Conservation (phyloP, 257 asterid species). For the Misopates orontium region DNA sequence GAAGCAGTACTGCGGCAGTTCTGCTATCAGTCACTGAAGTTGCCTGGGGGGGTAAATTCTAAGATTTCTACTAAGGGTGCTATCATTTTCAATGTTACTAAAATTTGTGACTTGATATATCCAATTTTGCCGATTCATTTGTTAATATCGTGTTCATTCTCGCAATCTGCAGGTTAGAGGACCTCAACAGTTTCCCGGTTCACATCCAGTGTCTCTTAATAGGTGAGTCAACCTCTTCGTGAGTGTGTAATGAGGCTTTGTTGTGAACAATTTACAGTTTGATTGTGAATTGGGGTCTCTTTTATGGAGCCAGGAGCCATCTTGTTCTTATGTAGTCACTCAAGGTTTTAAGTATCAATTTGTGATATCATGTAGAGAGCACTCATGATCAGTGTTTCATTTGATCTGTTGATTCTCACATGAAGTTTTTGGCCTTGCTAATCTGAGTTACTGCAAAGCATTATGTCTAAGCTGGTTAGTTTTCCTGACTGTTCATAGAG, state of each 20-base stretch:
- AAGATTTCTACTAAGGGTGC: neutral
- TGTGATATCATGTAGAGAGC: conserved; percentile 1
- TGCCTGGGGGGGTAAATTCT: conserved; percentile 64
- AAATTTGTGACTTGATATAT: neutral
- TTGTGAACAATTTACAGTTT: conserved; percentile 10
- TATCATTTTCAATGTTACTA: conserved; percentile 4
- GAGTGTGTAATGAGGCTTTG: conserved; percentile 16
- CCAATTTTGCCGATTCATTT: conserved; percentile 14
- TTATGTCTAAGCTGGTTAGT: too few relatives aligned
- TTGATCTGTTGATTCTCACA: neutral
- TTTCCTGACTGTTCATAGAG: neutral
- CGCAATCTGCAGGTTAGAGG: conserved; percentile 59
- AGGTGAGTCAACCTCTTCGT: conserved; percentile 49
- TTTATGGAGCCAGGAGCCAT: neutral
- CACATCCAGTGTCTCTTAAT: conserved; percentile 97
- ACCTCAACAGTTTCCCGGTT: conserved; percentile 81
- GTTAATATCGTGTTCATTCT: conserved; percentile 23
- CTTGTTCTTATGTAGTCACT: neutral
- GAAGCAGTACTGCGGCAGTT: conserved; percentile 67
- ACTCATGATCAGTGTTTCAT: neutral
- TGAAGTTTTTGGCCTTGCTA: neutral
- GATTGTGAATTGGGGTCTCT: conserved; percentile 16
- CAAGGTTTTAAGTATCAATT: neutral
- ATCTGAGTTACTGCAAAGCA: neutral
- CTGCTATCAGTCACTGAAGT: conserved; percentile 75